These are phyloP conservation scores for Fusarium caatingaense DNA, from an alignment of 2,329 filamentous ascomycete genomes.

Conservation along the genomic window DNA sequence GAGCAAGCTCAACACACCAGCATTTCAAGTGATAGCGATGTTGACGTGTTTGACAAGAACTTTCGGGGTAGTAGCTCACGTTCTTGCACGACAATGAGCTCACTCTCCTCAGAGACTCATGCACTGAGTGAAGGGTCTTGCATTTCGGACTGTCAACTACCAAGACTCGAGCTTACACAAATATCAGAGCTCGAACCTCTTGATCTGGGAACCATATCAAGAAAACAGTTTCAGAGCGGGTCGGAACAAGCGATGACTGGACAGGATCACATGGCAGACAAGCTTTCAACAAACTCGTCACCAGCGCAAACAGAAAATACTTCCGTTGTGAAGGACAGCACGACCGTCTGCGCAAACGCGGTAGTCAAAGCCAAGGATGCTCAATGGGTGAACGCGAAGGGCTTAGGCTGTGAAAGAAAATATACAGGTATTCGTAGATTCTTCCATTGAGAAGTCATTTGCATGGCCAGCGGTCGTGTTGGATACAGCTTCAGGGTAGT, in stretches of 20 bases:
- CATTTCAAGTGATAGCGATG: slow-evolving; percentile 26
- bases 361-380: slow-evolving; percentile 45
- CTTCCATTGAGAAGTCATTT: slow-evolving; percentile 52
- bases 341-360: neutral
- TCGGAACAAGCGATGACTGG: neutral
- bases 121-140: slow-evolving; percentile 8
- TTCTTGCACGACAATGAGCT: slow-evolving; percentile 19
- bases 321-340: slow-evolving; percentile 27
- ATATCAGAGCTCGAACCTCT: slow-evolving; percentile 14
- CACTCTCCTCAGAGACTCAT: slow-evolving; percentile 19
- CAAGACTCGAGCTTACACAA: slow-evolving; percentile 15
- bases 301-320: neutral
- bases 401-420: slow-evolving; percentile 7
- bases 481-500: slow-evolving; percentile 12
- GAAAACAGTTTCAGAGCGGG: neutral
- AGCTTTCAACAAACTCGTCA: slow-evolving; percentile 11
- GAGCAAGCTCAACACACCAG: slow-evolving; percentile 19
- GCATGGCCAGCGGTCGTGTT: neutral
- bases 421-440: slow-evolving; percentile 58
- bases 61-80: slow-evolving; percentile 18
- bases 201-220: slow-evolving; percentile 8
- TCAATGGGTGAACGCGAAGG: slow-evolving; percentile 52
- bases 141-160: neutral
- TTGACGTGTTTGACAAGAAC: slow-evolving; percentile 11
- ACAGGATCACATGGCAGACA: slow-evolving; percentile 19